Conservation (phyloP, 83 land plant genomes). For the Larix sibirica region DNA sequence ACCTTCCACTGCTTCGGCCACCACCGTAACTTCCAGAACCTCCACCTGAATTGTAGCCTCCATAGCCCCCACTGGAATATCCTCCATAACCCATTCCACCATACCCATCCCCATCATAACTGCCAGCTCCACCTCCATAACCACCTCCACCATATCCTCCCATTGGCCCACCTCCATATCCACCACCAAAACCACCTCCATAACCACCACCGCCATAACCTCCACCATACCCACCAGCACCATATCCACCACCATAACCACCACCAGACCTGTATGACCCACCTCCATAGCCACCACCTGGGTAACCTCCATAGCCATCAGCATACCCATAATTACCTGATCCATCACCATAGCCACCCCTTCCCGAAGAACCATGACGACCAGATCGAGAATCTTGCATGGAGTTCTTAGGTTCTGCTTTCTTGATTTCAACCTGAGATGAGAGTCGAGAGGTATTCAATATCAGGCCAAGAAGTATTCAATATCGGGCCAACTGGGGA, state of each 20-base stretch:
- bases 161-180: slow-evolving; percentile 45
- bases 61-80: slow-evolving; percentile 47
- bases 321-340: slow-evolving; percentile 40
- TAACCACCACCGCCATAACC: slow-evolving; percentile 44
- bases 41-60: slow-evolving; percentile 13
- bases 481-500: slow-evolving; percentile 15
- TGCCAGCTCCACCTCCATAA: slow-evolving; percentile 33
- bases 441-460: slow-evolving; percentile 12
- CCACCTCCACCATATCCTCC: slow-evolving; percentile 29
- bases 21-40: slow-evolving; percentile 28
- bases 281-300: slow-evolving; percentile 29
- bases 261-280: slow-evolving; percentile 12
- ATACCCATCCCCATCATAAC: slow-evolving; percentile 31
- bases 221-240: slow-evolving; percentile 44
- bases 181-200: slow-evolving; percentile 43
- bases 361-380: slow-evolving; percentile 26
- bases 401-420: slow-evolving; percentile 89
- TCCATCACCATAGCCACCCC: slow-evolving; percentile 15
- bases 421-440: slow-evolving; percentile 88
- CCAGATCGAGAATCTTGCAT: slow-evolving; percentile 38
- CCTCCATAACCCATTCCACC: slow-evolving; percentile 45
- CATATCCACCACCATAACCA: slow-evolving; percentile 35
- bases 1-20: slow-evolving; percentile 45
- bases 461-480: slow-evolving; percentile 11
- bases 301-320: slow-evolving; percentile 34